Conservation (phyloP, 768 basidiomycete species). For the Mycena maculata region DNA sequence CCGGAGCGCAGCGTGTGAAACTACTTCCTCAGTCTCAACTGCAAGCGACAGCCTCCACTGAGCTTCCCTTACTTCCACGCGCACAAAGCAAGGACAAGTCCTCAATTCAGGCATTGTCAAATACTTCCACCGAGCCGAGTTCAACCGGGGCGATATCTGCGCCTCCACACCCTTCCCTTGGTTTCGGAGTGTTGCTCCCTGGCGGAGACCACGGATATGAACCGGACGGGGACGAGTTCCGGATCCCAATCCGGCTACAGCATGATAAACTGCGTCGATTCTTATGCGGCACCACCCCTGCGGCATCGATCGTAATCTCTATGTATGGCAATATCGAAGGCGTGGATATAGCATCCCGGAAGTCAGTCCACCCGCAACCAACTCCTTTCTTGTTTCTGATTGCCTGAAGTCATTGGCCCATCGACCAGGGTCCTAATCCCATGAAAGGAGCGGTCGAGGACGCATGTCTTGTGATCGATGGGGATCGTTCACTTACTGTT, state of each 20-base stretch:
- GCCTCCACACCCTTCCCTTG: neutral
- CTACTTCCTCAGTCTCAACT: neutral
- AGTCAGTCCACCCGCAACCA: slow-evolving; percentile 32
- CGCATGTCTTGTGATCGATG: slow-evolving; percentile 49
- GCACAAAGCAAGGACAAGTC: neutral
- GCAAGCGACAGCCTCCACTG: neutral
- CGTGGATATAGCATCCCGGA: slow-evolving; percentile 39
- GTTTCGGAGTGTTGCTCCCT: neutral
- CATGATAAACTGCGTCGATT: slow-evolving; percentile 56
- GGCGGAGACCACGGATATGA: neutral
- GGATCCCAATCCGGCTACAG: slow-evolving; percentile 34
- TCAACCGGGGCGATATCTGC: neutral
- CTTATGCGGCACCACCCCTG: slow-evolving; percentile 35
- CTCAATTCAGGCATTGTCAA: neutral
- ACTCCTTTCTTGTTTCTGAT: slow-evolving; percentile 17
- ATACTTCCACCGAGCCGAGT: neutral
- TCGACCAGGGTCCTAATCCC: slow-evolving; percentile 29
- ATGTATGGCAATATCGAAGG: slow-evolving; percentile 53
- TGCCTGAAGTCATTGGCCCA: slow-evolving; percentile 30
- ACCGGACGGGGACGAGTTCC: slow-evolving; percentile 31
- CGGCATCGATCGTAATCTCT: slow-evolving; percentile 46
- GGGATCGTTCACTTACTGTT: slow-evolving; percentile 42
- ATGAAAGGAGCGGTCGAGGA: slow-evolving; percentile 54
- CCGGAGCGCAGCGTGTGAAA: neutral
- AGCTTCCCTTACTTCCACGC: neutral